Evolutionary conservation across 768 basidiomycete genomes (phyloP), one percentile per base, ranked within the genome.

Genomic region (Phlegmacium glaucopus): DNA sequence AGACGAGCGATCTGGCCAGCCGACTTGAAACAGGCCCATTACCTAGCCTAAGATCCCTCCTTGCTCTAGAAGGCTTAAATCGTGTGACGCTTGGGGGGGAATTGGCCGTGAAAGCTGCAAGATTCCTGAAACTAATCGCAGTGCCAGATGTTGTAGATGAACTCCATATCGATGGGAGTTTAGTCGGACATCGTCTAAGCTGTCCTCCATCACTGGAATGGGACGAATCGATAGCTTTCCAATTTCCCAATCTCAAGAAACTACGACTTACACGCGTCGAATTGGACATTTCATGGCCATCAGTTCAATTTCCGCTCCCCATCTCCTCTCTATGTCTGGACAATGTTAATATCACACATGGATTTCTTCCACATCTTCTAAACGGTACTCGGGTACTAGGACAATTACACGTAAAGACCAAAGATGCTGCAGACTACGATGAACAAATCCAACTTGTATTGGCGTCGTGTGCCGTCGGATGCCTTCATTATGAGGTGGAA

Each of bases 211-310:
- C 76, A 13, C 57, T 83, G 53, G 72, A 75, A 51, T 81, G 79
- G 79, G 77, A 80, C 54, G 77, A 80, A 43, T 61, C 61, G 30
- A 58, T 79, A n/a, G 65, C 69, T 2, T 71, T 68, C 60, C 68
- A 64, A 38, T 79, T 81, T 52, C 61, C 70, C 8, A 67, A 59
- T 46, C 68, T 81, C 26, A 63, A 59, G 51, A 67, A 56, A 35
- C 66, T 83, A 46, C 66, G 65, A 29, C 61, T 81, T 26, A 69
- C 69, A 28, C 56, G 71, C 49, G 54, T 78, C 17, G 69, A 75
- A 39, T 68, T 80, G 38, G 70, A 73, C 42, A 64, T 80, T 39
- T 56, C 66, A 17, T 57, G 61, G 10, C 60, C 69, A 6, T 59
- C 63, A n/a, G 59, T 65, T 30, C 57, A 67, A 32, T 70, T 64